Conservation (phyloP, 176 grass and related monocot genomes). For the Microstegium vimineum region DNA sequence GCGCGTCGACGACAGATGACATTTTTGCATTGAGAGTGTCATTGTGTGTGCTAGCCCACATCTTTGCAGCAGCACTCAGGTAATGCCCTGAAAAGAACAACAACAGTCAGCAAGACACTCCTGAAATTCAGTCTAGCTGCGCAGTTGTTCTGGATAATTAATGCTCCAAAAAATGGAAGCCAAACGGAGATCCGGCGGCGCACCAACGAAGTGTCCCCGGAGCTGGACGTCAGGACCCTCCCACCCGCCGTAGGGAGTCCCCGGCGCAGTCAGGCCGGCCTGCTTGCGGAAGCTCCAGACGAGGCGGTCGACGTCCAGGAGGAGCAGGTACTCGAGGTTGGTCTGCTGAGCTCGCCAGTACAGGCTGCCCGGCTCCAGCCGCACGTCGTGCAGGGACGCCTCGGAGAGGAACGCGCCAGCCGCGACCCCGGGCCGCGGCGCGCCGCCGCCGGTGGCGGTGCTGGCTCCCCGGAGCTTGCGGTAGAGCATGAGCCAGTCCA, state of each 20-base stretch:
- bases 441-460: not conserved
- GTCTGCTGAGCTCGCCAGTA: slow-evolving; percentile 75
- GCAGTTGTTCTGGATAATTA: not conserved
- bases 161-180: not conserved
- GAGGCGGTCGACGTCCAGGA: slow-evolving; percentile 66
- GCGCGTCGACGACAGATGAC: slow-evolving; percentile 48
- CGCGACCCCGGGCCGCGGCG: not conserved
- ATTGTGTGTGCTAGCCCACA: slow-evolving; percentile 95
- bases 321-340: slow-evolving; percentile 80
- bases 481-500: slow-evolving; percentile 80
- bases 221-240: slow-evolving; percentile 59
- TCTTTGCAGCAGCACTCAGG: slow-evolving; percentile 74
- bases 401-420: slow-evolving; percentile 48
- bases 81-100: slow-evolving; percentile 73
- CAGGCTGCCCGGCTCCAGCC: slow-evolving; percentile 42
- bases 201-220: slow-evolving; percentile 81
- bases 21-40: slow-evolving; percentile 58
- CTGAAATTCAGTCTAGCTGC: slow-evolving; percentile 8
- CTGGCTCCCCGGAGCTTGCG: slow-evolving; percentile 33
- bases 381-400: slow-evolving; percentile 62
- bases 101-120: not conserved
- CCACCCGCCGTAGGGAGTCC: slow-evolving; percentile 65
- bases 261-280: slow-evolving; percentile 44
- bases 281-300: slow-evolving; percentile 72
- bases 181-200: not conserved